Evolutionary conservation across 768 basidiomycete species (phyloP).

Genomic region (Pisolithus albus): DNA sequence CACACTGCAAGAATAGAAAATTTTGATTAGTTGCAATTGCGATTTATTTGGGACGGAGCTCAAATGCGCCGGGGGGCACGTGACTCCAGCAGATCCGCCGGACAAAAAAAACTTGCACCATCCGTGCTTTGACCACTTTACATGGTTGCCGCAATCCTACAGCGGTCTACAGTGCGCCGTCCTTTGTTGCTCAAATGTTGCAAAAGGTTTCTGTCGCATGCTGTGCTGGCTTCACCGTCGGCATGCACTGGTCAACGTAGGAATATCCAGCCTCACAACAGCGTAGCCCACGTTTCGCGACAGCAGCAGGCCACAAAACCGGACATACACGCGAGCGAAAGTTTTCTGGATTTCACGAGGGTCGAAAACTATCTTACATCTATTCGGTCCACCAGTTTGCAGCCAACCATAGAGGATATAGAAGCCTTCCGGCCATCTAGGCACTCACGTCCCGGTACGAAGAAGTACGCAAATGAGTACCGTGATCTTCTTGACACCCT

Average conservation of each 20-base stretch:
- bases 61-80: slow-evolving; percentile 9
- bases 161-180: slow-evolving; percentile 10
- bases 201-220: slow-evolving; percentile 22
- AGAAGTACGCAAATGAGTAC: slow-evolving; percentile 48
- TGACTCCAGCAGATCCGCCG: not conserved
- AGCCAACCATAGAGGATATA: slow-evolving; percentile 54
- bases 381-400: slow-evolving; percentile 37
- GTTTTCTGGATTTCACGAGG: slow-evolving; percentile 36
- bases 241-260: not conserved
- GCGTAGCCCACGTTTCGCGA: not conserved
- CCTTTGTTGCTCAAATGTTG: slow-evolving; percentile 12
- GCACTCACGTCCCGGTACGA: slow-evolving; percentile 35
- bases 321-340: slow-evolving; percentile 3
- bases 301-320: not conserved
- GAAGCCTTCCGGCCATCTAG: slow-evolving; percentile 46
- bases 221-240: slow-evolving; percentile 10
- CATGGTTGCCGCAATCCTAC: slow-evolving; percentile 20
- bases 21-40: not conserved
- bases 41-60: slow-evolving; percentile 5
- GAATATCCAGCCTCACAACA: not conserved
- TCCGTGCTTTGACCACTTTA: not conserved
- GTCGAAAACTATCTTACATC: slow-evolving; percentile 53
- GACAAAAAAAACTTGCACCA: not conserved
- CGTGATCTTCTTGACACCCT: slow-evolving; percentile 45
- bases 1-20: slow-evolving; percentile 2